Evolutionary conservation across 371 early-diverging fungal species (phyloP).

Genomic region (Basidiobolus meristosporus): DNA sequence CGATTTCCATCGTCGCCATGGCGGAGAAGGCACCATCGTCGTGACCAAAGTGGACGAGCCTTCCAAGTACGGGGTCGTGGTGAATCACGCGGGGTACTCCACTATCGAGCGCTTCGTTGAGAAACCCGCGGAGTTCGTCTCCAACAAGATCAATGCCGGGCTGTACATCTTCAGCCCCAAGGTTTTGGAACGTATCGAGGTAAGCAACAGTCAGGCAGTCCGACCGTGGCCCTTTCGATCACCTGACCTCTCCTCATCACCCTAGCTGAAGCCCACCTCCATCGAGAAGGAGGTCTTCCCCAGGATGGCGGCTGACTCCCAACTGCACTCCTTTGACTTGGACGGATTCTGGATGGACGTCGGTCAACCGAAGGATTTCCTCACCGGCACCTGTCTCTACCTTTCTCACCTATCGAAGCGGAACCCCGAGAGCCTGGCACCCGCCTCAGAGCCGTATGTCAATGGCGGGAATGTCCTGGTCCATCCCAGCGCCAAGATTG

Average conservation of each 20-base stretch:
- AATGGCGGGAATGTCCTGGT: conserved; percentile 74
- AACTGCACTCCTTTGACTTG: conserved; percentile 82
- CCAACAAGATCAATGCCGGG: conserved; percentile 98
- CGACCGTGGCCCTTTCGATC: no score
- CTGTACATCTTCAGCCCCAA: conserved; percentile 90
- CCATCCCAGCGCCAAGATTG: conserved; percentile 80
- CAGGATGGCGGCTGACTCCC: conserved; percentile 63
- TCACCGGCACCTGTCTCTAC: conserved; percentile 89
- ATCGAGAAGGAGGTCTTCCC: conserved; percentile 99
- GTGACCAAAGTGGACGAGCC: no score
- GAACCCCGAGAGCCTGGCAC: conserved; percentile 41
- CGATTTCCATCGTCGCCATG: conserved; percentile 71
- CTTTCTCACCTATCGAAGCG: conserved; percentile 60
- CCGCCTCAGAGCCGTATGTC: no score
- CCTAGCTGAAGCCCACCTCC: conserved; percentile 86
- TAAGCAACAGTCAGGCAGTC: no score
- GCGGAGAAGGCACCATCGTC: conserved; percentile 87
- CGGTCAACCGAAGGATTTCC: conserved; percentile 97
- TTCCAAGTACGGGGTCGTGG: conserved; percentile 93
- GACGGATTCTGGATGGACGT: conserved; percentile 99
- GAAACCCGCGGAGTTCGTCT: conserved; percentile 89
- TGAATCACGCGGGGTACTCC: conserved; percentile 42
- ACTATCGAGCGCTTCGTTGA: conserved; percentile 91
- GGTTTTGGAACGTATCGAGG: conserved; percentile 83
- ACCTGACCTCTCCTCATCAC: no score